These are phyloP conservation scores for Ilex paraguariensis DNA, from an alignment of 305 asterid genomes.

Conservation along the genomic window DNA sequence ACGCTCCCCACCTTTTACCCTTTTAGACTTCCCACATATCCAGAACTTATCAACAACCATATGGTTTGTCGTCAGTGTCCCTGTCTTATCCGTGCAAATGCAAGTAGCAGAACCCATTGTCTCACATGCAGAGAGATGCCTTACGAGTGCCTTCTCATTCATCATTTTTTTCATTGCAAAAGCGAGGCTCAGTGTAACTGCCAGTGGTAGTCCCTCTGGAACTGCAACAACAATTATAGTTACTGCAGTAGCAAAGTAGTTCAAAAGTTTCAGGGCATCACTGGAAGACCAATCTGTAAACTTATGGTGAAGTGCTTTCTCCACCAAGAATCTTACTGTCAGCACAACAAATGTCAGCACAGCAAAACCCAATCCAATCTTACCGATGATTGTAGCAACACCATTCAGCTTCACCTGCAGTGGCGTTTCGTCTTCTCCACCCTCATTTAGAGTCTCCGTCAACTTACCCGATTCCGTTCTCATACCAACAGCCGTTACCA, in stretches of 20 bases:
- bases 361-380: conserved; percentile 67
- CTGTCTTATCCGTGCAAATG: conserved; percentile 96
- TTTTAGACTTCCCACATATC: conserved; percentile 47
- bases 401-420: conserved; percentile 79
- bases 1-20: conserved; percentile 31
- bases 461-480: conserved; percentile 81
- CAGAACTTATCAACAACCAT: conserved; percentile 87
- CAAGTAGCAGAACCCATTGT: conserved; percentile 97
- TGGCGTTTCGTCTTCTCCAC: conserved; percentile 78
- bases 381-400: conserved; percentile 75
- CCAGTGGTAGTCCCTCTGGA: conserved; percentile 96
- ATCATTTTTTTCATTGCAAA: conserved; percentile 88
- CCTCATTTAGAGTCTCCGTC: conserved; percentile 63
- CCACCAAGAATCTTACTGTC: conserved; percentile 37
- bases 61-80: conserved; percentile 88
- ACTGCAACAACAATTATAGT: conserved; percentile 98
- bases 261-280: conserved; percentile 65
- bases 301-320: conserved; percentile 36
- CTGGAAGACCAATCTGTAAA: conserved; percentile 38
- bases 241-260: conserved; percentile 90
- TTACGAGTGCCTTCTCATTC: conserved; percentile 78
- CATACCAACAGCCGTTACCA: conserved; percentile 78
- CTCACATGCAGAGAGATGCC: conserved; percentile 94
- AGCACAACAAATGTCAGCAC: conserved; percentile 63
- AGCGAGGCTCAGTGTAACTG: conserved; percentile 93